Base-by-base conservation (phyloP, 495 filamentous ascomycete species). In the Penicillium verhagenii region DNA sequence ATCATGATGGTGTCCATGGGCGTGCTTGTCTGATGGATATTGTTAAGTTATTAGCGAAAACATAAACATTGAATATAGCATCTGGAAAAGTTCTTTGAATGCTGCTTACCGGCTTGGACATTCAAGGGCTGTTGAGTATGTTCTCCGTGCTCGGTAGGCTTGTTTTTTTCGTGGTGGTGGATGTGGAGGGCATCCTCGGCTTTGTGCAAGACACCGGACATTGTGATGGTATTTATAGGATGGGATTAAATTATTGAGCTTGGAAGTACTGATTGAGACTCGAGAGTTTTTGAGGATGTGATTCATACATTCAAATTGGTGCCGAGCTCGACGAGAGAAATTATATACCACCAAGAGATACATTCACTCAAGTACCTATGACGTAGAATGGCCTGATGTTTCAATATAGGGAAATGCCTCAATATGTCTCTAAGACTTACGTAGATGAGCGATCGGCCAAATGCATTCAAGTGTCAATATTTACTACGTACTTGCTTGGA, bases 121-220 rank as follows among this genome's bases (percentile, higher is more conserved):
- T 37, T 20, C n/a, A n/a, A n/a, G n/a, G 29, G 9, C 7, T 48
- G 45, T 8, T 18, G 13, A 9, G 4, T 21, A 24, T 39, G 16
- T 18, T 19, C 14, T n/a, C 5, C 33, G 33, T 21, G 21, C n/a
- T 37, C 21, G 23, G 14, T 23, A n/a, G 47, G 20, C 33, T 50
- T 50, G 31, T 37, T 50, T 13, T 29, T 16, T n/a, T 50, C 47
- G 19, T 37, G 29, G 19, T 37, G 47, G 33, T 50, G 47, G 18
- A 50, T n/a, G 16, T 50, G 47, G 11, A 50, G 4, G 11, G 29
- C 29, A 37, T 50, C 33, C 31, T 50, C 47, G 19, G 47, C 33
- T 31, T 50, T 50, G 29, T 50, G 47, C 11, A 24, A n/a, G 31
- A 50, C n/a, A 3, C 47, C 47, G 14, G 47, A 37, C 47, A 50